Evolutionary conservation across 192 early-diverging fungal species (phyloP).

Genomic region (Cetraspora pellucida): DNA sequence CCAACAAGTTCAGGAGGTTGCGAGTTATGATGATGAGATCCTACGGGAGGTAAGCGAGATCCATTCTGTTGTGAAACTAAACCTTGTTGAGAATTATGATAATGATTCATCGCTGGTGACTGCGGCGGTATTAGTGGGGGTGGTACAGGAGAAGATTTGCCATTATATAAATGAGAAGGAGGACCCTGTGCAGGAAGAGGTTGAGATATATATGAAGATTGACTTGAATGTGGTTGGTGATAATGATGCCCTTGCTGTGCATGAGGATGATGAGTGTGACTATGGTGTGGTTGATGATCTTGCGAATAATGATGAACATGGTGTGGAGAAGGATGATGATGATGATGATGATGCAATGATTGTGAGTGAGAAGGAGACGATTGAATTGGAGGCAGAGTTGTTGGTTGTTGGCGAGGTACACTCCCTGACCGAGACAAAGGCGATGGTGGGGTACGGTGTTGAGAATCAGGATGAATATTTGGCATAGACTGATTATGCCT

Average conservation of each 20-base stretch:
- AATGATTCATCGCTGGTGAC: not conserved
- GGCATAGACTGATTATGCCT: too few species aligned
- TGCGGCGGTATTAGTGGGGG: not conserved
- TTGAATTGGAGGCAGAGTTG: not conserved
- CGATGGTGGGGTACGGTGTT: too few species aligned
- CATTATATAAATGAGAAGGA: not conserved
- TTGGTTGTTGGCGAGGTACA: too few species aligned
- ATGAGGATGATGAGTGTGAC: slow-evolving; percentile 12
- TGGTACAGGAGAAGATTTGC: not conserved
- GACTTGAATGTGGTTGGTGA: slow-evolving; percentile 16
- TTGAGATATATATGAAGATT: not conserved
- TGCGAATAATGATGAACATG: slow-evolving; percentile 27
- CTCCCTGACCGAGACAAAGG: too few species aligned
- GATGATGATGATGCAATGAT: slow-evolving; percentile 29
- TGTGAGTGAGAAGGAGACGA: not conserved
- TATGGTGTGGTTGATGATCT: not conserved
- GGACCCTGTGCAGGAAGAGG: not conserved
- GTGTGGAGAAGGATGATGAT: not conserved
- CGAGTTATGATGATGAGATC: not conserved
- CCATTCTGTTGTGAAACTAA: not conserved
- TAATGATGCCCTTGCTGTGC: slow-evolving; percentile 2
- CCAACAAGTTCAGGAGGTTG: not conserved
- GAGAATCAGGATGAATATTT: too few species aligned
- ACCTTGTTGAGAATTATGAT: not conserved
- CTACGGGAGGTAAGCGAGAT: not conserved